phyloP scores from a whole-genome alignment of 768 basidiomycete species.

The Heimioporus sp. region DNA sequence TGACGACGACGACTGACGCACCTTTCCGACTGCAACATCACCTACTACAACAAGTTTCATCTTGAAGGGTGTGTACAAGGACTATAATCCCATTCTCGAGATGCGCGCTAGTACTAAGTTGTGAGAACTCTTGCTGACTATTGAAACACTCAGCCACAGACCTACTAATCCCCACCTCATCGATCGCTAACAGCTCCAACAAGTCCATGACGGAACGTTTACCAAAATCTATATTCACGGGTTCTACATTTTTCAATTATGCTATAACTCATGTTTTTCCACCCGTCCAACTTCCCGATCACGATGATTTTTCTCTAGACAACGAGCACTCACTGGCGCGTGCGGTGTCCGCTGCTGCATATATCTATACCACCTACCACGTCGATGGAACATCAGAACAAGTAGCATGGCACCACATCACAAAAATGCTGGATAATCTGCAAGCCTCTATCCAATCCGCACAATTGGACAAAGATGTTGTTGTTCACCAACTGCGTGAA shows the following conservation, averaged over 20 bases:
- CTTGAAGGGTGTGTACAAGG: no score
- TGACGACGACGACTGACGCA: conserved; percentile 37
- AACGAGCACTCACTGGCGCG: neutral
- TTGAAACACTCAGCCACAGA: no score
- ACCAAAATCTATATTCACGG: no score
- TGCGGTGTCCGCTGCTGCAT: conserved; percentile 3
- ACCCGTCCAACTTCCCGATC: neutral
- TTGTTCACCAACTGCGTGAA: neutral
- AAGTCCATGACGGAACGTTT: no score
- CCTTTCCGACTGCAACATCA: conserved; percentile 98
- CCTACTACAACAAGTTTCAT: conserved; percentile 92
- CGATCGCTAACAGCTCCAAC: no score
- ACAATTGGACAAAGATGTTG: neutral
- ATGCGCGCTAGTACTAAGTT: no score
- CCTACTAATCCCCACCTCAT: no score
- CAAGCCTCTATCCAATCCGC: neutral
- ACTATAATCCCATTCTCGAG: no score
- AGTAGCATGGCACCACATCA: conserved; percentile 1
- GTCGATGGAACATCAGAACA: neutral
- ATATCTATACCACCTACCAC: neutral
- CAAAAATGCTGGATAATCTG: conserved; percentile 4
- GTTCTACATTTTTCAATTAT: neutral
- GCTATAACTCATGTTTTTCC: neutral
- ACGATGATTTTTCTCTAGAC: neutral
- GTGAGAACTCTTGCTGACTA: no score